These are phyloP conservation scores for Achaetomium macrosporum DNA, from an alignment of 2,329 filamentous ascomycete species.

Conservation along the genomic window DNA sequence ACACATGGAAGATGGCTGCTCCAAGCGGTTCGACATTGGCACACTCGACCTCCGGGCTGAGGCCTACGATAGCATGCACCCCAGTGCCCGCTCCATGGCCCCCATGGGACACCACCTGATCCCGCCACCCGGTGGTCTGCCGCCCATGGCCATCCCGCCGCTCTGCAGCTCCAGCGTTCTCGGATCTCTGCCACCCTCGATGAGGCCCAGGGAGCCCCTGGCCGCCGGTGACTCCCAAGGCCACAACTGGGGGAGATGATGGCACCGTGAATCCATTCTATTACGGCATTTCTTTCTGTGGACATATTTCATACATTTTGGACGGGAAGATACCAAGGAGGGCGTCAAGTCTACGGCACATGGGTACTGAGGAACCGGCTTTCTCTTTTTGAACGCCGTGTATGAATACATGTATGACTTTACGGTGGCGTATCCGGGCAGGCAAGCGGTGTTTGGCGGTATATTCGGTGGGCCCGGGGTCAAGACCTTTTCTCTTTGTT, in stretches of 20 bases:
- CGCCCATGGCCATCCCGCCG: slow-evolving; percentile 28
- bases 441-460: slow-evolving; percentile 5
- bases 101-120: slow-evolving; percentile 24
- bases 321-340: neutral
- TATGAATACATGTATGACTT: slow-evolving; percentile 21
- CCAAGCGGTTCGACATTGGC: slow-evolving; percentile 57
- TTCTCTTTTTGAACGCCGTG: neutral
- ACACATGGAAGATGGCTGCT: slow-evolving; percentile 72
- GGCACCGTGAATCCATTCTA: neutral
- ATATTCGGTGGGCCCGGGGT: slow-evolving; percentile 9
- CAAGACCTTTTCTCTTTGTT: neutral
- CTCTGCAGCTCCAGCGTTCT: slow-evolving; percentile 23
- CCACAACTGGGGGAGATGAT: slow-evolving; percentile 24
- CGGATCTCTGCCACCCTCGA: slow-evolving; percentile 19
- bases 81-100: slow-evolving; percentile 18
- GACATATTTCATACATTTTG: slow-evolving; percentile 12
- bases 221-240: slow-evolving; percentile 11
- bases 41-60: slow-evolving; percentile 42
- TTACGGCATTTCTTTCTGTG: slow-evolving; percentile 5
- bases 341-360: neutral
- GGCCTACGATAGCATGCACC: slow-evolving; percentile 24
- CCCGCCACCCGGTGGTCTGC: slow-evolving; percentile 23
- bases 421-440: slow-evolving; percentile 5
- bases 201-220: slow-evolving; percentile 21
- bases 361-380: neutral